A percentile compares a stretch with the other conserved stretches of the same genome.
phyloP scores from a whole-genome alignment of 345 rosid genomes.

The Gossypioides kirkii region DNA sequence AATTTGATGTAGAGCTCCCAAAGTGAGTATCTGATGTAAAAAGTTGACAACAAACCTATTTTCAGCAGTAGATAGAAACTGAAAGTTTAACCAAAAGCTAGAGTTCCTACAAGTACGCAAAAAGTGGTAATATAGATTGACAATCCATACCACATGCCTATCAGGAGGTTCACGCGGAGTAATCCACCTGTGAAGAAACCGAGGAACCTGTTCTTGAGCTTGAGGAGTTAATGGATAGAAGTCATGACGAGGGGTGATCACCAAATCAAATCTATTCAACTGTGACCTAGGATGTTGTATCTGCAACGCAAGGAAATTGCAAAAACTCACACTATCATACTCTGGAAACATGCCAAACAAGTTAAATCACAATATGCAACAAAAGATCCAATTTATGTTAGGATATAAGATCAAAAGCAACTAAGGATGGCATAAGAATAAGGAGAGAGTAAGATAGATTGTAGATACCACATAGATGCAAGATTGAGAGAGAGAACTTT shows the following conservation, averaged over 20 bases:
- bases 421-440: not conserved
- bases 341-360: not conserved
- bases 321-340: not conserved
- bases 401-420: not conserved
- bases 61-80: constrained; percentile 1
- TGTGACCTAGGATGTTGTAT: constrained; percentile 92
- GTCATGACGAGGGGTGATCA: constrained; percentile 89
- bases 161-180: constrained; percentile 79
- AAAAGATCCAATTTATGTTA: not conserved
- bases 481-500: not conserved
- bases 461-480: not conserved
- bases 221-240: constrained; percentile 79
- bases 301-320: constrained; percentile 34
- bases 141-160: constrained; percentile 58
- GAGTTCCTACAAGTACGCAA: constrained; percentile 9
- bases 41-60: not conserved
- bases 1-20: constrained; percentile 86
- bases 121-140: not conserved
- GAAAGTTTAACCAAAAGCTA: constrained; percentile 1
- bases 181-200: constrained; percentile 69
- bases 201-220: constrained; percentile 76
- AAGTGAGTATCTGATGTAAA: constrained; percentile 61
- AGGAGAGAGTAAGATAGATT: not conserved
- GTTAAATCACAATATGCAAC: not conserved
- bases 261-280: constrained; percentile 86